Base-by-base conservation (phyloP, 1,284 basidiomycete species). In the Leccinum fuscescens region DNA sequence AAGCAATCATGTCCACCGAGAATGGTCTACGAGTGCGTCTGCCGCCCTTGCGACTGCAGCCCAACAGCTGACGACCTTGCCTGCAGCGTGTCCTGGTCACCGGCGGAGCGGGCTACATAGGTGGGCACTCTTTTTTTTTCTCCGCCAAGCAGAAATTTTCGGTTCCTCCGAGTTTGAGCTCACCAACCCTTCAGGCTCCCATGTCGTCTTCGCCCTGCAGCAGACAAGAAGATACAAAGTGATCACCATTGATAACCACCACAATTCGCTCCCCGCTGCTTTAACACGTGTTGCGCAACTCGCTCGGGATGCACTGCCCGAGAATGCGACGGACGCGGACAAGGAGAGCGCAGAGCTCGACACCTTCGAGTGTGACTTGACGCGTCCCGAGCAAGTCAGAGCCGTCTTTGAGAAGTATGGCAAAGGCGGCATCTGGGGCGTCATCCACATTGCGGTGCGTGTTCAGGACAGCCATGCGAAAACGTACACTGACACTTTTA, bases 381-480 rank as follows among this genome's bases (percentile, higher is more conserved):
- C 90, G 15, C 81, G 85, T 57, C 79, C 84, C 42, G 83, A 84
- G 3, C 82, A 92, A 65, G 82, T 97, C 62, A 84, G 88, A 62
- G 77, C 79, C 15, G 85, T 97, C 14, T 97, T 98, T 68, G 85
- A 89, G 61, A 82, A 85, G 69, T 94, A 95, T 74, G 88, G 87
- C 65, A 90, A 92, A 69, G 92, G 93, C 46, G 94, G 93, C n/a
- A 94, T 99, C 68, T 98, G 94, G 92, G 96, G 94, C 60, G 94
- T 98, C 53, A 84, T 99, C 63, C 97, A 99, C 75, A 87, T 98
- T 62, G 97, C 96, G 22, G 91, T 93, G 66, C 67, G 88, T 82
- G 37, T 29, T 62, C 29, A 17, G 22, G 15, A 29, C 44, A 46
- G 50, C 44, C 35, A 57, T 24, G 55, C 31, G 27, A 27, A 27